Base-by-base conservation (phyloP, 148 eudicot species). In the Diospyros kaki region DNA sequence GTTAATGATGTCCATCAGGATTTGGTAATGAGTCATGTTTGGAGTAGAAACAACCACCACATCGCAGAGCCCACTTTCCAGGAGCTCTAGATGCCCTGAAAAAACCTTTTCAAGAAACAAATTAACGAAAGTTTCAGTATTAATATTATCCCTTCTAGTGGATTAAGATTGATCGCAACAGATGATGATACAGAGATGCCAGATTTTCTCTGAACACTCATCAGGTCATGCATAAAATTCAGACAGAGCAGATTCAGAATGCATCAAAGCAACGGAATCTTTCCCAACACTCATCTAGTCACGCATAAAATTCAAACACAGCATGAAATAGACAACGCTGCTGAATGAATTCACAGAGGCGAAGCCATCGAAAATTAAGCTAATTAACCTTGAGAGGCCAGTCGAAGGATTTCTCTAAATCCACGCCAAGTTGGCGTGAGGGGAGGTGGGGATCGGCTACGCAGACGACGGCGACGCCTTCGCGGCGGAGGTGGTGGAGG, bases 11-110 rank as follows among this genome's bases (percentile, higher is more conserved):
- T 91, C 99, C 94, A 96, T 93, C 14, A 96, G 80, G 51, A 96
- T 96, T 45, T 86, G 78, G 73, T 71, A 88, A 81, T 96, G 99
- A 17, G 99, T 96, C 98, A 96, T 96, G 79, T 96, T 96, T 72
- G 99, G 99, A 64, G 90, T 80, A 6, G 99, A 93, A 42, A 95
- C 90, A 28, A 96, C 87, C 83, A 95, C 77, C 71, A 89, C 98
- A 78, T 95, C 98, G 82, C 99, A 95, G 3, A 93, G 8, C 39
- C 97, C 97, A 72, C 94, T 90, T 18, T 89, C 91, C 80, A 95
- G 72, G 73, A 95, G 63, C 79, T 93, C 92, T 79, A 79, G 86
- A 66, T 95, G 99, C 63, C 89, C 86, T 63, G 90, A 83, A 79
- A 88, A 92, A 50, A 93, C 98, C 97, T 92, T 84, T 44, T 45